A percentile compares a stretch with the other conserved stretches of the same genome.
phyloP scores from a whole-genome alignment of 225 moss, liverwort and hornwort species.

The Lunularia cruciata region DNA sequence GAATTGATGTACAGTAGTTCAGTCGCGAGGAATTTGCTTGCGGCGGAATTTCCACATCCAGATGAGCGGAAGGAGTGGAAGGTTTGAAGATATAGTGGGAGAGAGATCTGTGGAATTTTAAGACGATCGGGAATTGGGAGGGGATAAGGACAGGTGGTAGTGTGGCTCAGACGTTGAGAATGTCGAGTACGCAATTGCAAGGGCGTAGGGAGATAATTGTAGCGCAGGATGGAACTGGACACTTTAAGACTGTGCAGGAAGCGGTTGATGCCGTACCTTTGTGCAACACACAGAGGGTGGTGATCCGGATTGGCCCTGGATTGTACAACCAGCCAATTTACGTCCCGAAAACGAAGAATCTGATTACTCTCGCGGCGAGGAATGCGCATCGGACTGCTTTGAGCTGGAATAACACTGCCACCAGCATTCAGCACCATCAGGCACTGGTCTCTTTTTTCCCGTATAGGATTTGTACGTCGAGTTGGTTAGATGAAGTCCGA shows the following conservation, averaged over 20 bases:
- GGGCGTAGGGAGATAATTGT: constrained; percentile 51
- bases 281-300: constrained; percentile 65
- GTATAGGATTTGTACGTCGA: not conserved
- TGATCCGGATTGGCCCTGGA: constrained; percentile 71
- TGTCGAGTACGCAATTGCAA: constrained; percentile 5
- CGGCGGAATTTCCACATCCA: no score
- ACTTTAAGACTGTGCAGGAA: constrained; percentile 74
- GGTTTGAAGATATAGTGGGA: no score
- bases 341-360: constrained; percentile 77
- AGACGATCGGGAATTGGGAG: no score
- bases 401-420: constrained; percentile 87
- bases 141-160: no score
- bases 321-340: constrained; percentile 82
- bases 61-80: no score
- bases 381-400: constrained; percentile 64
- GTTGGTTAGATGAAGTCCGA: not conserved
- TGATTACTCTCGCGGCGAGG: constrained; percentile 67
- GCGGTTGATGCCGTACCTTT: constrained; percentile 75
- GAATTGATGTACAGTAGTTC: no score
- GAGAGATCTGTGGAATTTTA: no score
- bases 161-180: not conserved
- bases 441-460: constrained; percentile 6
- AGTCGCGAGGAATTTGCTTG: no score
- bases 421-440: constrained; percentile 75
- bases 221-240: constrained; percentile 69